phyloP scores from a whole-genome alignment of 495 filamentous ascomycete species.

The Cercophora sp. region DNA sequence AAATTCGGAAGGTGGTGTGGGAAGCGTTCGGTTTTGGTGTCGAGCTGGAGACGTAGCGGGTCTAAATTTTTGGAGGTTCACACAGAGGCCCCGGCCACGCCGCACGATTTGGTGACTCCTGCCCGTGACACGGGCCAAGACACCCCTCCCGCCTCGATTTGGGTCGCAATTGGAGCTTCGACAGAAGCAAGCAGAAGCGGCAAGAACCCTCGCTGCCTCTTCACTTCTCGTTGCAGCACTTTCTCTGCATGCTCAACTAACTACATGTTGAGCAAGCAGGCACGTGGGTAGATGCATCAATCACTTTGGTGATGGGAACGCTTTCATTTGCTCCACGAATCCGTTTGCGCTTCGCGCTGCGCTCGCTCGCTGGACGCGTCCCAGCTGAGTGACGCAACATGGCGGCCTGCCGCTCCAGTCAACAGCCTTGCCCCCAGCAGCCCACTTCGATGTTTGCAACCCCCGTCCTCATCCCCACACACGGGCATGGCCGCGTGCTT shows the following conservation, averaged over 20 bases:
- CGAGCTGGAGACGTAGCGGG: not conserved
- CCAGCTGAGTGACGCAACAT: no score
- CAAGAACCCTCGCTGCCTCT: no score
- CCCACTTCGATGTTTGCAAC: not conserved
- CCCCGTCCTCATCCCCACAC: not conserved
- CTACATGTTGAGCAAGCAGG: no score
- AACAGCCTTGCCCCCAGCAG: not conserved
- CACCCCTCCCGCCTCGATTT: conserved; percentile 15
- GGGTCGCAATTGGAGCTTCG: conserved; percentile 14
- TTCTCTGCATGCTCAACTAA: no score
- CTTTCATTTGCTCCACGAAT: no score
- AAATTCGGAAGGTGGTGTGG: conserved; percentile 5
- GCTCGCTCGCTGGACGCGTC: no score
- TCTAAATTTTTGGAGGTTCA: conserved; percentile 4
- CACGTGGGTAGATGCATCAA: no score
- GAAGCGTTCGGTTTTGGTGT: not conserved
- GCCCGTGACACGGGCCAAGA: conserved; percentile 17
- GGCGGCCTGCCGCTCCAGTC: no score
- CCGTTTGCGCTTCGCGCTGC: no score
- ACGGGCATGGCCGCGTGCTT: not conserved
- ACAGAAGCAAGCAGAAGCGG: conserved; percentile 32
- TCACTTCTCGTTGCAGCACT: no score
- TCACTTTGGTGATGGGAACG: no score
- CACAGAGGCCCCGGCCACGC: no score
- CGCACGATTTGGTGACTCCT: not conserved